A percentile compares a stretch with the other conserved stretches of the same genome.
These are phyloP conservation scores for Wickerhamiella shivajii DNA, from an alignment of 805 yeast species.

Conservation along the genomic window DNA sequence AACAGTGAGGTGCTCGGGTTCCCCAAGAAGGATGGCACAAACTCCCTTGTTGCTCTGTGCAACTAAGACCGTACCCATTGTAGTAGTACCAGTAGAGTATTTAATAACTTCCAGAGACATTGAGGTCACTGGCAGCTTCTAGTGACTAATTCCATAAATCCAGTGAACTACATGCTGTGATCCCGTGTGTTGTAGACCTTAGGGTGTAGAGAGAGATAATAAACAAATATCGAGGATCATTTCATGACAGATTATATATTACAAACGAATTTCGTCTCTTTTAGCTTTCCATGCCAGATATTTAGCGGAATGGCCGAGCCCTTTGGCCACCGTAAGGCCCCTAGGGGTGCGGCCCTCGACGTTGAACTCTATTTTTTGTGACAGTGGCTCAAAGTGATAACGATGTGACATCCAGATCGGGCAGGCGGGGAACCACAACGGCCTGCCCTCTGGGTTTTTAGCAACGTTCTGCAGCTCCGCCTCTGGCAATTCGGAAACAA, in stretches of 20 bases:
- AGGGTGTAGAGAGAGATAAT: no score
- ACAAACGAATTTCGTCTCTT: background rate
- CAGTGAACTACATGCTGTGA: no score
- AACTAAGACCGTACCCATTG: no score
- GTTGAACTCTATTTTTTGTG: slow-evolving; percentile 14
- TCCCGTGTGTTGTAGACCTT: no score
- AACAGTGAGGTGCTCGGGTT: no score
- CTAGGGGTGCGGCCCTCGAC: slow-evolving; percentile 11
- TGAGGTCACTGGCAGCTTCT: no score
- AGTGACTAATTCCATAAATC: no score
- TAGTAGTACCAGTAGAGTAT: no score
- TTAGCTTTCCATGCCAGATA: slow-evolving; percentile 47
- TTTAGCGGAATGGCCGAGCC: slow-evolving; percentile 57
- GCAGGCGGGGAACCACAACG: slow-evolving; percentile 20
- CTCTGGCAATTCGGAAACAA: slow-evolving; percentile 12
- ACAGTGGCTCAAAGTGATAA: slow-evolving; percentile 16
- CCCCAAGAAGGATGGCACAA: no score
- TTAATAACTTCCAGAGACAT: no score
- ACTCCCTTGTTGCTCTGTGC: no score
- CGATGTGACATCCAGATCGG: slow-evolving; percentile 19
- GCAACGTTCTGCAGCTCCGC: slow-evolving; percentile 13
- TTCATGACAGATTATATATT: background rate
- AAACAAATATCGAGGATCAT: no score
- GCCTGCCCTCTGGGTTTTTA: slow-evolving; percentile 17
- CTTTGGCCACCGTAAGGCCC: slow-evolving; percentile 20